A percentile compares a stretch with the other conserved stretches of the same genome.
phyloP scores from a whole-genome alignment of 805 yeast genomes.

The Suhomyces pyralidae region DNA sequence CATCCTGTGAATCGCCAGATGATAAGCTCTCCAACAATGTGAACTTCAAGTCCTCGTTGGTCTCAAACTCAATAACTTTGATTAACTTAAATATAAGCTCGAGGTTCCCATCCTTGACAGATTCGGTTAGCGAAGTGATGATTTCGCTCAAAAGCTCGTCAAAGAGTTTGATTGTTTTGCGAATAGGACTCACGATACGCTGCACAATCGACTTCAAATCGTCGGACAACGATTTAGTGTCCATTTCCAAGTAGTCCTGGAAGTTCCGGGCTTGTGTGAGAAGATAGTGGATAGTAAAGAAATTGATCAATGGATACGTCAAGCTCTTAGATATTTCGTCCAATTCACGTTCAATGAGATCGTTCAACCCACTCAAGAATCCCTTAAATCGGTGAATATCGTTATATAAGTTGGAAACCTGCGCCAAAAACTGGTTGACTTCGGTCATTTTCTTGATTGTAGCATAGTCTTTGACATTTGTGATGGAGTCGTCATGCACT shows the following conservation, averaged over 20 bases:
- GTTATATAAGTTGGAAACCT: conserved; percentile 61
- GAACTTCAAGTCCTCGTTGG: conserved; percentile 65
- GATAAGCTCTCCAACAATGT: conserved; percentile 30
- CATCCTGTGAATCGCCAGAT: conserved; percentile 8
- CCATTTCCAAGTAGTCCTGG: conserved; percentile 65
- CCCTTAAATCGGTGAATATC: conserved; percentile 57
- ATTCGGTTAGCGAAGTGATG: conserved; percentile 69
- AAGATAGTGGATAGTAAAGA: conserved; percentile 66
- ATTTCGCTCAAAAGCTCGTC: conserved; percentile 61
- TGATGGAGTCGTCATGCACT: conserved; percentile 54
- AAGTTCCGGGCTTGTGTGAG: conserved; percentile 73
- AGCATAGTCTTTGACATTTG: conserved; percentile 63
- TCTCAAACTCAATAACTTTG: conserved; percentile 78
- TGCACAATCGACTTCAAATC: conserved; percentile 69
- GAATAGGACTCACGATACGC: conserved; percentile 50
- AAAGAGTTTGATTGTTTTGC: conserved; percentile 51
- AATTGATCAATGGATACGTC: conserved; percentile 46
- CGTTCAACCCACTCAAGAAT: conserved; percentile 49
- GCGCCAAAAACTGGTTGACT: conserved; percentile 68
- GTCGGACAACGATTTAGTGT: conserved; percentile 47
- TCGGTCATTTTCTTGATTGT: conserved; percentile 64
- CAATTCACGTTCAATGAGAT: conserved; percentile 46
- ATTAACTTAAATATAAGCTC: conserved; percentile 69
- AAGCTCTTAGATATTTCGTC: conserved; percentile 33
- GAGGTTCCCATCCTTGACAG: conserved; percentile 63